Evolutionary conservation across 176 grass and related monocot species (phyloP).

Genomic region (Miscanthus lutarioriparius): DNA sequence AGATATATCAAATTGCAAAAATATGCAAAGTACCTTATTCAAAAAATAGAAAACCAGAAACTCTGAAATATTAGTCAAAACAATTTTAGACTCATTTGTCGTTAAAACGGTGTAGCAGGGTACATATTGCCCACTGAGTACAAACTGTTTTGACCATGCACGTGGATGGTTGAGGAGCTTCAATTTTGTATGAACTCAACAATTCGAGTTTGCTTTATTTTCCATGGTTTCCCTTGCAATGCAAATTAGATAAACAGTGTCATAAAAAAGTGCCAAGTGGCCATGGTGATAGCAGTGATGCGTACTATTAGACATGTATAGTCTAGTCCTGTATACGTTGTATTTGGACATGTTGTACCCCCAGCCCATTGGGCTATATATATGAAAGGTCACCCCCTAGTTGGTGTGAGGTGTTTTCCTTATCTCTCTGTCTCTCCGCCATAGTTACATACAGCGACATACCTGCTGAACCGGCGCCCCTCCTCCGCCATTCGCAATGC

Average conservation of each 20-base stretch:
- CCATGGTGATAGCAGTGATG: not conserved
- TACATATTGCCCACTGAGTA: not conserved
- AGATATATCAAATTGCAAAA: not conserved
- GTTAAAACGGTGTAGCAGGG: not conserved
- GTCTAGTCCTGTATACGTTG: no score
- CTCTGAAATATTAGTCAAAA: slow-evolving; percentile 7
- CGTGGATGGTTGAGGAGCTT: not conserved
- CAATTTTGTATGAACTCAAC: slow-evolving; percentile 15
- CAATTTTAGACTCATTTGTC: slow-evolving; percentile 5
- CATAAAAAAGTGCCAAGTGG: not conserved
- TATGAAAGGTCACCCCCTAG: no score
- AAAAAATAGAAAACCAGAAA: slow-evolving; percentile 16
- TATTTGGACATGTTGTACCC: no score
- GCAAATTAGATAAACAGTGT: not conserved
- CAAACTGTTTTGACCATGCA: not conserved
- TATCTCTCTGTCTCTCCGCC: no score
- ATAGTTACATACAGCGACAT: no score
- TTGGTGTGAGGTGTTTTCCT: no score
- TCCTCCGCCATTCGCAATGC: no score
- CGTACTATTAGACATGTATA: no score
- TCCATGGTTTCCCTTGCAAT: slow-evolving; percentile 20
- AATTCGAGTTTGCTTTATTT: not conserved
- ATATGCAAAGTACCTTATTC: not conserved
- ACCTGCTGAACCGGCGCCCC: no score
- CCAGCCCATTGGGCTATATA: no score